phyloP scores from a whole-genome alignment of 2,329 filamentous ascomycete genomes.

The Bertia moriformis region DNA sequence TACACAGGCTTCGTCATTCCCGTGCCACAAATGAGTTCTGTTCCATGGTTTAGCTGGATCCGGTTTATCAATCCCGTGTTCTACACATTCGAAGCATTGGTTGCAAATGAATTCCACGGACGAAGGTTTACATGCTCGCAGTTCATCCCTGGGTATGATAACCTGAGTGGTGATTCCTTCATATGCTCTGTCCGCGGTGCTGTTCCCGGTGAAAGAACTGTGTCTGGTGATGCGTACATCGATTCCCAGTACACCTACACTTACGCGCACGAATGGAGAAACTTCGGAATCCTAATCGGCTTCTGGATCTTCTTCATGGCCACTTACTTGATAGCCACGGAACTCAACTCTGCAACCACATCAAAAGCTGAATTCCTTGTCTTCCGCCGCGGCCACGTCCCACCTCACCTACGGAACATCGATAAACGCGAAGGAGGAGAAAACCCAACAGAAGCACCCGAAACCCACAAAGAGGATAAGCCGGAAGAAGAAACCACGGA shows the following conservation, averaged over 20 bases:
- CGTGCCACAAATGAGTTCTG: conserved; percentile 30
- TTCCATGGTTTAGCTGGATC: conserved; percentile 54
- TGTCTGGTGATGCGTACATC: conserved; percentile 31
- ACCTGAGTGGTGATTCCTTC: conserved; percentile 15
- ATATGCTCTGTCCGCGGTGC: conserved; percentile 24
- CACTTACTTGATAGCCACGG: conserved; percentile 34
- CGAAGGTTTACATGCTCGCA: conserved; percentile 26
- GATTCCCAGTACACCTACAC: conserved; percentile 23
- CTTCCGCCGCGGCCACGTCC: conserved; percentile 27
- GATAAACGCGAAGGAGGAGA: conserved; percentile 4
- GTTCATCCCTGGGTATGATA: conserved; percentile 14
- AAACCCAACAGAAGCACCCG: conserved; percentile 3
- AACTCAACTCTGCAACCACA: conserved; percentile 32
- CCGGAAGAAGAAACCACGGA: conserved; percentile 3
- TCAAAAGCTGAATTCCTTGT: conserved; percentile 40
- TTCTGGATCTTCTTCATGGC: conserved; percentile 37
- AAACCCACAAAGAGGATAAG: conserved; percentile 3
- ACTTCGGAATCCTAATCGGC: conserved; percentile 36
- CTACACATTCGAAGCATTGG: conserved; percentile 49
- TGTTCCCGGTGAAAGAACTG: conserved; percentile 21
- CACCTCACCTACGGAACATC: conserved; percentile 8
- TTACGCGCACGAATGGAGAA: conserved; percentile 29
- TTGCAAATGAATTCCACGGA: conserved; percentile 35
- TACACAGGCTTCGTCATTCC: conserved; percentile 55
- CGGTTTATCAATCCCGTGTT: conserved; percentile 50